phyloP scores from a whole-genome alignment of 257 asterid genomes.

The Avicennia marina region DNA sequence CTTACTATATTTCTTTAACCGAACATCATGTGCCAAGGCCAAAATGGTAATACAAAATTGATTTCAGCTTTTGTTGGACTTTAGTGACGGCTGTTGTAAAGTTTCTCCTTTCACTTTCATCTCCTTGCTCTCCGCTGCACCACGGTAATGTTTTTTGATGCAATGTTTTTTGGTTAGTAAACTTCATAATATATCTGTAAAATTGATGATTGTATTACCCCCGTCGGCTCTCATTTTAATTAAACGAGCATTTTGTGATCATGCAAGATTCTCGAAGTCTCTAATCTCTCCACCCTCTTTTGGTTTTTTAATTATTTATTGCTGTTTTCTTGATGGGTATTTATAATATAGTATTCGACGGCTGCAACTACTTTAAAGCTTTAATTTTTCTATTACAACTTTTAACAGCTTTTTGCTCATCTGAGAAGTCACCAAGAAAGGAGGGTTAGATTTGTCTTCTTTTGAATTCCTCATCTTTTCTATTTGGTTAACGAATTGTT shows the following conservation, averaged over 20 bases:
- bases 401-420: conserved; percentile 27
- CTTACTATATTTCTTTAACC: too few species aligned
- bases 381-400: conserved; percentile 28
- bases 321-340: conserved; percentile 19
- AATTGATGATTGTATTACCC: conserved; percentile 22
- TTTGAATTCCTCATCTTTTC: conserved; percentile 14
- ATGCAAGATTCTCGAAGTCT: conserved; percentile 56
- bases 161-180: conserved; percentile 4
- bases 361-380: conserved; percentile 48
- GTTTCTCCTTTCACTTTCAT: conserved; percentile 53
- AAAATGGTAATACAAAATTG: too few species aligned
- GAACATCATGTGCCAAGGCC: too few species aligned
- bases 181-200: too few species aligned
- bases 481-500: conserved; percentile 15
- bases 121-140: conserved; percentile 25
- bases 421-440: conserved; percentile 31
- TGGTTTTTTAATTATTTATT: conserved; percentile 15
- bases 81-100: conserved; percentile 43
- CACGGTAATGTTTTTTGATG: conserved; percentile 1
- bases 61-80: conserved; percentile 37
- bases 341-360: conserved; percentile 31
- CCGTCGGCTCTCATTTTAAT: conserved; percentile 44
- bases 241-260: conserved; percentile 46
- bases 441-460: conserved; percentile 16
- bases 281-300: conserved; percentile 27